phyloP scores from a whole-genome alignment of 2,329 filamentous ascomycete genomes.

The Ascochyta viciae-villosae region DNA sequence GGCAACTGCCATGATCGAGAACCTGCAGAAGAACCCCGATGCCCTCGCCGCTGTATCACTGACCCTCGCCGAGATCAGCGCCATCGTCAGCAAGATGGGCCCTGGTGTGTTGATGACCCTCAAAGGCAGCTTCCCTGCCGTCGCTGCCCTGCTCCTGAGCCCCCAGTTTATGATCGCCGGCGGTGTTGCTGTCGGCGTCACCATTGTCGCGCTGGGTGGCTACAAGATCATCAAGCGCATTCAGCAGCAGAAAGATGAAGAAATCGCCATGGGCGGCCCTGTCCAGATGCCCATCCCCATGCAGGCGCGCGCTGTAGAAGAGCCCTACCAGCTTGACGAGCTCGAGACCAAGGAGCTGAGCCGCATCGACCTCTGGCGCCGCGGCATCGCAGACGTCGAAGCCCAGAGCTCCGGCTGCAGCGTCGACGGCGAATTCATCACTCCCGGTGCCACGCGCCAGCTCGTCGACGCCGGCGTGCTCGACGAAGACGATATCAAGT shows the following conservation, averaged over 20 bases:
- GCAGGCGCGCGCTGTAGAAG: constrained; percentile 24
- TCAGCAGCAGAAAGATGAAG: constrained; percentile 53
- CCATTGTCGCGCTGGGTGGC: constrained; percentile 91
- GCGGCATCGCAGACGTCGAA: constrained; percentile 67
- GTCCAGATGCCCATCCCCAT: constrained; percentile 26
- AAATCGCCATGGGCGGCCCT: constrained; percentile 22
- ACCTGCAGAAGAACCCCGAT: constrained; percentile 82
- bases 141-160: constrained; percentile 84
- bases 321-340: constrained; percentile 58
- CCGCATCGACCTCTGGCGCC: constrained; percentile 67
- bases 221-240: constrained; percentile 98
- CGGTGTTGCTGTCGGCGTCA: constrained; percentile 88
- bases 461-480: constrained; percentile 55
- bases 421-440: constrained; percentile 71
- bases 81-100: constrained; percentile 81
- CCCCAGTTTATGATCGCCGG: constrained; percentile 95
- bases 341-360: constrained; percentile 64
- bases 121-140: constrained; percentile 81
- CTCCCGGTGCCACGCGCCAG: constrained; percentile 59
- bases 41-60: constrained; percentile 93
- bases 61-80: constrained; percentile 88
- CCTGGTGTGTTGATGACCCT: constrained; percentile 78
- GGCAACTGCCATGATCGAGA: constrained; percentile 80
- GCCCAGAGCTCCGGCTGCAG: constrained; percentile 63
- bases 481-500: constrained; percentile 57